phyloP scores from a whole-genome alignment of 164 flowering plant genomes.

The Macadamia integrifolia region DNA sequence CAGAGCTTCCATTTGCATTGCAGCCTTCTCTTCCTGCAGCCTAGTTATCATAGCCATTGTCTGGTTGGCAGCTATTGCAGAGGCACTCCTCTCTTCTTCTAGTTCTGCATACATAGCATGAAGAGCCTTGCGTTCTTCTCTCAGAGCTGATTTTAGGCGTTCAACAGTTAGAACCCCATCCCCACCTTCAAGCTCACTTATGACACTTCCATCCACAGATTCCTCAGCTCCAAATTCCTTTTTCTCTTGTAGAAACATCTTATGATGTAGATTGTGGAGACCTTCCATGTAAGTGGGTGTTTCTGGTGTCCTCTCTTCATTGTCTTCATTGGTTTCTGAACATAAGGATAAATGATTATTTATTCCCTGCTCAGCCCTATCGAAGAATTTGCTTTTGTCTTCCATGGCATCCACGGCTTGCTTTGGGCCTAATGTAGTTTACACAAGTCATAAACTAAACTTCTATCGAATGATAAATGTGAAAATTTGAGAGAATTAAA shows the following conservation, averaged over 20 bases:
- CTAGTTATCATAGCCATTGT: constrained; percentile 97
- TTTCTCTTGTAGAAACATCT: constrained; percentile 32
- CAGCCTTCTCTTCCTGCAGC: constrained; percentile 94
- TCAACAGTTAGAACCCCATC: constrained; percentile 46
- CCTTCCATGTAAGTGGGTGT: constrained; percentile 48
- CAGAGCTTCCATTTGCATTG: constrained; percentile 88
- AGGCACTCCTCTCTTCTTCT: constrained; percentile 89
- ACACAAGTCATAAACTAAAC: constrained; percentile 8
- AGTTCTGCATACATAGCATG: constrained; percentile 63
- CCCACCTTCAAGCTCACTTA: constrained; percentile 44
- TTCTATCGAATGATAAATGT: background rate
- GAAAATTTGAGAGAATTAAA: background rate
- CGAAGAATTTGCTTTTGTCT: constrained; percentile 18
- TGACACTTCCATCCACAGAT: constrained; percentile 60
- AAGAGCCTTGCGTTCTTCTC: constrained; percentile 52
- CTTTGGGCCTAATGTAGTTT: constrained; percentile 16
- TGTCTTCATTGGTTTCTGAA: constrained; percentile 38
- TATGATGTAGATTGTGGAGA: constrained; percentile 37
- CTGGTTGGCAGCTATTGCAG: constrained; percentile 78
- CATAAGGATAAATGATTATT: constrained; percentile 17
- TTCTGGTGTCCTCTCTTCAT: constrained; percentile 59
- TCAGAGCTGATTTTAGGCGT: constrained; percentile 47
- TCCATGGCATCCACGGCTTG: constrained; percentile 27
- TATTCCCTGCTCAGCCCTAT: constrained; percentile 14
- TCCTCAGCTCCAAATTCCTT: constrained; percentile 49